A percentile compares a stretch with the other conserved stretches of the same genome.
These are phyloP conservation scores for Talaromyces sp. DNA, from an alignment of 2,329 filamentous ascomycete genomes.

Conservation along the genomic window DNA sequence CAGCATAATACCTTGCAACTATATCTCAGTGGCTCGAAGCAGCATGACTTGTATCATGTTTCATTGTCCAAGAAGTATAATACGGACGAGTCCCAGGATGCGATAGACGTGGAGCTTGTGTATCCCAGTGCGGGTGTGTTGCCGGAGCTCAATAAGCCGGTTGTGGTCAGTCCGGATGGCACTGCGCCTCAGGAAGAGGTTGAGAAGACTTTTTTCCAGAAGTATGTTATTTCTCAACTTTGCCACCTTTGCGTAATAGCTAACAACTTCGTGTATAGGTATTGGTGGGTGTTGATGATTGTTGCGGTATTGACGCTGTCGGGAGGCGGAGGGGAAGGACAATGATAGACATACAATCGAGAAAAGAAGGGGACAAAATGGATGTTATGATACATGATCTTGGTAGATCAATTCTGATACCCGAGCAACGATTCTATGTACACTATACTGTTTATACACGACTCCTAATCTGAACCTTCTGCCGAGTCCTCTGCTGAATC, in stretches of 20 bases:
- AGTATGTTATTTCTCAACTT: constrained; percentile 32
- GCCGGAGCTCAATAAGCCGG: constrained; percentile 42
- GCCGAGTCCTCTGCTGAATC: no score
- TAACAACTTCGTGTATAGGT: constrained; percentile 33
- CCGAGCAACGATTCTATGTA: constrained; percentile 10
- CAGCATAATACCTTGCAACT: constrained; percentile 37
- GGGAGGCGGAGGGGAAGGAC: constrained; percentile 41
- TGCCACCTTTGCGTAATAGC: not conserved
- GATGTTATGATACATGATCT: constrained; percentile 2
- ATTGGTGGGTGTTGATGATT: constrained; percentile 50
- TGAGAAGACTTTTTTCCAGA: constrained; percentile 48
- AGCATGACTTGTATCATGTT: constrained; percentile 40
- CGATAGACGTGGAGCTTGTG: constrained; percentile 36
- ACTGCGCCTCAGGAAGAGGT: constrained; percentile 37
- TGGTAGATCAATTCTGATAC: not conserved
- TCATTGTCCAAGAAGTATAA: constrained; percentile 33
- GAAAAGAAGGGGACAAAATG: not conserved
- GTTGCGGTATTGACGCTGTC: constrained; percentile 43
- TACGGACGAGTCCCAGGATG: constrained; percentile 22
- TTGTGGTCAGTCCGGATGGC: constrained; percentile 41
- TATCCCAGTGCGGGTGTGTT: constrained; percentile 32
- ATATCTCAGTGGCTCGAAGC: constrained; percentile 35
- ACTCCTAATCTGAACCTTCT: not conserved
- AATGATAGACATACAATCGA: not conserved
- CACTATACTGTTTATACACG: constrained; percentile 6